Percentiles rank a stretch among this genome's conserved stretches.
Conservation (phyloP, 768 basidiomycete species). For the Kwoniella europaea region DNA sequence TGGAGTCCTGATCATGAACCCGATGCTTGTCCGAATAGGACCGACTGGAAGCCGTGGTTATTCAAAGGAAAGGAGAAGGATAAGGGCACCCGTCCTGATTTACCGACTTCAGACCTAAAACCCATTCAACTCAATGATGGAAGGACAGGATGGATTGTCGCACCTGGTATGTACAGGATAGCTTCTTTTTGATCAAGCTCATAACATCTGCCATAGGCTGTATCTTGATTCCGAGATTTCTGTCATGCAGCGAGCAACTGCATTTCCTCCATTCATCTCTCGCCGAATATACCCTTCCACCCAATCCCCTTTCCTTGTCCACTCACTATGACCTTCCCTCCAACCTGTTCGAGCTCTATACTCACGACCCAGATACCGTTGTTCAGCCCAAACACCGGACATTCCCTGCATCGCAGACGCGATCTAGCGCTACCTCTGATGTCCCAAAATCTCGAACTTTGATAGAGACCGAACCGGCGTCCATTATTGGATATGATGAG, state of each 20-base stretch:
- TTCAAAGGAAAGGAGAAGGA: conserved; percentile 42
- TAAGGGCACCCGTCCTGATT: conserved; percentile 25
- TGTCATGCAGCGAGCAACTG: conserved; percentile 70
- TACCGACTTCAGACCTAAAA: conserved; percentile 23
- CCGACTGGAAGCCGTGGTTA: conserved; percentile 7
- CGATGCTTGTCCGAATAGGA: background rate
- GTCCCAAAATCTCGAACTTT: conserved; percentile 61
- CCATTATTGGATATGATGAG: conserved; percentile 64
- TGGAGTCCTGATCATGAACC: conserved; percentile 30
- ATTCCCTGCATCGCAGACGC: background rate
- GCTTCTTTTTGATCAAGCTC: background rate
- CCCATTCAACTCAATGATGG: conserved; percentile 31
- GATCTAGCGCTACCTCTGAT: conserved; percentile 21
- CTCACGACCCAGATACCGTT: conserved; percentile 28
- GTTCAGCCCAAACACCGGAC: conserved; percentile 36
- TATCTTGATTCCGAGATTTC: conserved; percentile 77
- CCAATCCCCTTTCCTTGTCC: conserved; percentile 89
- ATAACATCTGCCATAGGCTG: conserved; percentile 65
- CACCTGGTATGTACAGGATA: conserved; percentile 38
- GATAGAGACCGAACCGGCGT: conserved; percentile 74
- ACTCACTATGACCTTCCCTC: conserved; percentile 78
- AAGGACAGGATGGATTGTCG: conserved; percentile 38
- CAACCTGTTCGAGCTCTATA: conserved; percentile 75
- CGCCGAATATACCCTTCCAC: conserved; percentile 71
- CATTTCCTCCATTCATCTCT: conserved; percentile 75